Base-by-base conservation (phyloP, 345 rosid species). In the Atalantia buxifolia region DNA sequence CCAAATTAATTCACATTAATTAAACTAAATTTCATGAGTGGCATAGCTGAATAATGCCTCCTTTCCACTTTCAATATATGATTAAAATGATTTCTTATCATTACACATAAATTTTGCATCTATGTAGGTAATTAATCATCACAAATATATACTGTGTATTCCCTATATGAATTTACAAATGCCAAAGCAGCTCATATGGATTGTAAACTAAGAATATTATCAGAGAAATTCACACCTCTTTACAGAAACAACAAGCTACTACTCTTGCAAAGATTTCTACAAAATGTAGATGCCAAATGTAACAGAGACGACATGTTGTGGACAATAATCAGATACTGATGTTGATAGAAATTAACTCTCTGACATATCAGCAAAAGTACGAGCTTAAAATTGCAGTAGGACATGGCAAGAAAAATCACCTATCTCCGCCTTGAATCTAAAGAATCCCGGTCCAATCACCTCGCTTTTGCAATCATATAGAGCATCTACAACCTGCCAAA, bases 381-480 rank as follows among this genome's bases (percentile, higher is more conserved):
- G 9, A 38, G 25, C 25, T 9, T 40, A 40, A 40, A 40, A 69
- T 66, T 60, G 59, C 3, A 24, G 42, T 36, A 74, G 57, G 36
- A 24, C 8, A 69, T 33, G 14, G 40, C 13, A 73, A 77, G 81
- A 81, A 78, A 66, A 68, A 73, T 81, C 78, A 95, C 99, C 99
- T 81, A 95, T 95, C 84, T 95, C 99, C 68, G 99, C 99, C 87
- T 95, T 95, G 77, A 95, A 95, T 87, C 99, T 88, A 81, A 91
- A 95, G 88, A 91, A 95, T 63, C 99, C 99, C 78, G 99, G 99
- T 72, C 98, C 99, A 85, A 95, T 95, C 81, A 95, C 99, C 89
- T 95, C 98, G 40, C 99, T 95, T 87, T 95, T 95, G 89, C 99
- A 95, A 86, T 95, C 99, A 78, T 95, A 95, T 75, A 95, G 59